These are phyloP conservation scores for Gaertneriomyces sp. DNA, from an alignment of 192 early-diverging fungal genomes.

Conservation along the genomic window DNA sequence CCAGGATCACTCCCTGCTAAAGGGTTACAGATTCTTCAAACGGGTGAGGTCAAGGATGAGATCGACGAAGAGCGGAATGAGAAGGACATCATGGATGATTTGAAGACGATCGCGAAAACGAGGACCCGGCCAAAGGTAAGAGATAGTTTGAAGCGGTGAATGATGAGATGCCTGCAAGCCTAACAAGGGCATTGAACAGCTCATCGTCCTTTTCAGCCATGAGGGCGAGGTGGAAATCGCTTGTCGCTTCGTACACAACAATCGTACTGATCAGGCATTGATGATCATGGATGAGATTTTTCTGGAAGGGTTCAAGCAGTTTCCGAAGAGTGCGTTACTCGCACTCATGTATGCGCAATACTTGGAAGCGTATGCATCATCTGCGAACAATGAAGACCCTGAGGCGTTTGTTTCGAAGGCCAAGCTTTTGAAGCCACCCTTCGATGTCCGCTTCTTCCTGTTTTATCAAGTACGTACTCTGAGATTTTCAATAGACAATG, in stretches of 20 bases:
- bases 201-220: constrained; percentile 17
- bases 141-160: no score
- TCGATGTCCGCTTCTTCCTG: constrained; percentile 31
- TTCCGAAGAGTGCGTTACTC: constrained; percentile 18
- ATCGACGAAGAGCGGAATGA: background rate
- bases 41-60: background rate
- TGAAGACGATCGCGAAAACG: constrained; percentile 13
- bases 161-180: background rate
- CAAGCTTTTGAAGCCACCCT: constrained; percentile 20
- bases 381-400: constrained; percentile 2
- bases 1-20: background rate
- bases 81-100: background rate
- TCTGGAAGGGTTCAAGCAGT: constrained; percentile 27
- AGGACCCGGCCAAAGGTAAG: constrained; percentile 24
- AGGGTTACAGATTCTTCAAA: background rate
- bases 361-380: constrained; percentile 11
- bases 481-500: background rate
- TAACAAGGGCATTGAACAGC: background rate
- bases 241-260: constrained; percentile 26
- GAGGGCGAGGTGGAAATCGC: constrained; percentile 23
- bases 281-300: constrained; percentile 30
- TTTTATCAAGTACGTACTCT: constrained; percentile 23
- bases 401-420: constrained; percentile 7
- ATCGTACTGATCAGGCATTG: constrained; percentile 19
- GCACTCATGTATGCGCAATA: constrained; percentile 24